These are phyloP conservation scores for Lodderomyces elongisporus DNA, from an alignment of 1,139 yeast species.

Conservation along the genomic window DNA sequence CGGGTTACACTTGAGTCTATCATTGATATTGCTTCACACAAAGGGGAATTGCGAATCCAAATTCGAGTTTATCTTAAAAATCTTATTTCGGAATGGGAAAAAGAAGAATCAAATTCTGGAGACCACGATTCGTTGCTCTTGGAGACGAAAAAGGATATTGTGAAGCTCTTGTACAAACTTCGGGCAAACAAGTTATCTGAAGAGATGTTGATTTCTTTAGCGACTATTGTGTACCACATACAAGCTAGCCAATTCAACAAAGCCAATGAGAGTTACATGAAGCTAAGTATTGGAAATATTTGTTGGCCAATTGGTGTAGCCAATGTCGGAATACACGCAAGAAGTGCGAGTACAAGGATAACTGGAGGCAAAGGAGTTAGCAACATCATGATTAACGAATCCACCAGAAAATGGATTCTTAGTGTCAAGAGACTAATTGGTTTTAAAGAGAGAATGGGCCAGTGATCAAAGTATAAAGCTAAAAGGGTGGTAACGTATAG, in stretches of 20 bases:
- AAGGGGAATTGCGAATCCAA: slow-evolving; percentile 22
- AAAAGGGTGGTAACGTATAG: too few species aligned
- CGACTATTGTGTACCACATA: slow-evolving; percentile 55
- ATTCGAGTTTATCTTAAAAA: slow-evolving; percentile 46
- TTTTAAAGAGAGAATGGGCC: slow-evolving; percentile 36
- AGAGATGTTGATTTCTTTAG: slow-evolving; percentile 49
- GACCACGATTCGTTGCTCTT: slow-evolving; percentile 18
- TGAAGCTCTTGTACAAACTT: slow-evolving; percentile 56
- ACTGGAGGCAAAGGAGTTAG: slow-evolving; percentile 46
- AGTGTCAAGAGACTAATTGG: slow-evolving; percentile 68
- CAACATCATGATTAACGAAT: slow-evolving; percentile 75
- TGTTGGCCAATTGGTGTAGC: slow-evolving; percentile 93
- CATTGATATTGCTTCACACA: slow-evolving; percentile 5
- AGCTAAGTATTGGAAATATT: slow-evolving; percentile 78
- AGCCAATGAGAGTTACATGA: slow-evolving; percentile 70
- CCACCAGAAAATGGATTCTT: slow-evolving; percentile 72
- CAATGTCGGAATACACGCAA: slow-evolving; percentile 73
- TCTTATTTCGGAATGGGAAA: slow-evolving; percentile 45
- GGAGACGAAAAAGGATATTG: slow-evolving; percentile 59
- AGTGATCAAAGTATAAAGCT: too few species aligned
- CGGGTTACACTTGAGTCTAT: slow-evolving; percentile 12
- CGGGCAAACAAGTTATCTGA: slow-evolving; percentile 42
- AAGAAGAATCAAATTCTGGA: not conserved
- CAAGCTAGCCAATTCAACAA: slow-evolving; percentile 49
- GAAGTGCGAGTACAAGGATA: slow-evolving; percentile 48